phyloP scores from a whole-genome alignment of 2,329 filamentous ascomycete genomes.

The Thelonectria discophora region DNA sequence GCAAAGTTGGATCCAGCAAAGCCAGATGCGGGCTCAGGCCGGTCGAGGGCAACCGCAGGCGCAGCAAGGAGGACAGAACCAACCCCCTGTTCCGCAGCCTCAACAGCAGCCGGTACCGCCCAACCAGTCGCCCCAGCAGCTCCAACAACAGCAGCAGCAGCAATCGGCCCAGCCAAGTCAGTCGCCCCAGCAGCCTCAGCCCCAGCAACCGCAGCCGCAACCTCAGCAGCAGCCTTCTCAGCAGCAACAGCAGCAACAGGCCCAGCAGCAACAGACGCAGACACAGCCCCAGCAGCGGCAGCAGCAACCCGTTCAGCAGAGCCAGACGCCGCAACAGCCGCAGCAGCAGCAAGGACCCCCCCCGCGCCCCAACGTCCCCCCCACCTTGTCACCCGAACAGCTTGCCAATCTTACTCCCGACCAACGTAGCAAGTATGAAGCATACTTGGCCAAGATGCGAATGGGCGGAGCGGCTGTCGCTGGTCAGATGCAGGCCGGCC shows the following conservation, averaged over 20 bases:
- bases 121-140: not conserved
- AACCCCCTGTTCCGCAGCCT: slow-evolving; percentile 55
- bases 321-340: slow-evolving; percentile 47
- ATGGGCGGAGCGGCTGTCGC: slow-evolving; percentile 37
- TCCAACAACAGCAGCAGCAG: slow-evolving; percentile 4
- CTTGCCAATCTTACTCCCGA: slow-evolving; percentile 55
- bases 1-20: slow-evolving; percentile 43
- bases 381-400: slow-evolving; percentile 44
- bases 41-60: slow-evolving; percentile 48
- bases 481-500: slow-evolving; percentile 6
- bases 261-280: not conserved
- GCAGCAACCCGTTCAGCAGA: slow-evolving; percentile 49
- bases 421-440: slow-evolving; percentile 56
- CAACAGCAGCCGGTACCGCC: slow-evolving; percentile 47
- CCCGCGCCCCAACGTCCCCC: slow-evolving; percentile 35
- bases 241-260: slow-evolving; percentile 29
- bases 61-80: slow-evolving; percentile 48
- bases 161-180: slow-evolving; percentile 50
- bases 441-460: slow-evolving; percentile 45
- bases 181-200: slow-evolving; percentile 47
- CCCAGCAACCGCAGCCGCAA: slow-evolving; percentile 24
- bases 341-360: slow-evolving; percentile 16
- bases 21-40: slow-evolving; percentile 44
- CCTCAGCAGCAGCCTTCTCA: slow-evolving; percentile 45
- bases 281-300: too few relatives aligned